Base-by-base conservation (phyloP, 192 early-diverging fungal genomes). In the Pilaira anomala region DNA sequence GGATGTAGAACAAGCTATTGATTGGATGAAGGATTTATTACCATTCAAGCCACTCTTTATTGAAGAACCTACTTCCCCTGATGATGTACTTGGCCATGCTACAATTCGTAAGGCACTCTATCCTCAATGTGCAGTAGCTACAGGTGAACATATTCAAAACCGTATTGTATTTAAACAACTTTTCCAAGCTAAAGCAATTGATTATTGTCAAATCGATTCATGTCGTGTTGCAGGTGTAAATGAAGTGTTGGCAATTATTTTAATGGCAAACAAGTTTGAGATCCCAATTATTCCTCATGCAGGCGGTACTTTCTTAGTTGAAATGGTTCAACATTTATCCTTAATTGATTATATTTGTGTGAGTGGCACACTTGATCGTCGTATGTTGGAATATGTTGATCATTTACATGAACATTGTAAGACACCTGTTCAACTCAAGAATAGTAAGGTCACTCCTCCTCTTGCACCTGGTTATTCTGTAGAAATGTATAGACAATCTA, bases 1-100 rank as follows among this genome's bases (percentile, higher is more conserved):
- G 76, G 76, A 73, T 60, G 76, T 78, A 12, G 45, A 73, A 40
- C 63, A 78, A 46, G 76, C 76, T 24, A 78, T 78, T 63, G 76
- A 78, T 21, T 76, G 74, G 73, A 78, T 78, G 76, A 46, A 78
- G 21, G 65, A 69, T 7, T 49, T 78, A 18, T 46, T 78, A 19
- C 62, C 64, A 11, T 78, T 63, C 66, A 78, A 78, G 28, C 76
- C 76, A 21, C 48, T 71, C 4, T 78, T 69, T 36, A 78, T 78
- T 69, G 76, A 78, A 42, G 76, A 75, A 36, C 73, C 73, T 7
- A 75, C 73, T 28, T 75, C 73, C 33, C 73, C 73, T 39, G 73
- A 75, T 75, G 73, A 75, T 66, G 54, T 75, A 8, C 64, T 75
- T 42, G 73, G 73, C 14, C 73, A 75, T 46, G 73, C 73, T 42